Evolutionary conservation across 768 basidiomycete species (phyloP), one percentile per base, ranked within the genome.

Genomic region (Mycena leptocephala): DNA sequence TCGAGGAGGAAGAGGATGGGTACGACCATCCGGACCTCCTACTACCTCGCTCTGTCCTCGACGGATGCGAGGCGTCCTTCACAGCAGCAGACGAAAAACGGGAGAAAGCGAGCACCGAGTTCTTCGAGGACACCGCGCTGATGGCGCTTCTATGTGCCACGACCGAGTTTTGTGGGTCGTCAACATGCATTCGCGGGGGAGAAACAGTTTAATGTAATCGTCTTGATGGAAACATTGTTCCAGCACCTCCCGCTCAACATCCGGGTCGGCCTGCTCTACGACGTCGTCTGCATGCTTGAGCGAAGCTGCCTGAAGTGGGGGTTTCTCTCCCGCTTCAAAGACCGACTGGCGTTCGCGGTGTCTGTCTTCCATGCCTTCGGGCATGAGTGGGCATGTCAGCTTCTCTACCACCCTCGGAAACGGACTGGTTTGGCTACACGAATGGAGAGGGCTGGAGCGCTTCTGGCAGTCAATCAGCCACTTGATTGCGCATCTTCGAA

Each of bases 351-450:
- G 0, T 86, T 85, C 55, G 82, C 81, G 0, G 85, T 85, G 0
- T 83, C 82, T 9, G 86, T 84, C 0, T 84, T 88, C 83, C 87
- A 89, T 74, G 85, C 85, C 0, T 87, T 86, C 65, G 84, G 82
- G 18, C 87, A 87, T 66, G 80, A 85, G 56, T 87, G 84, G 86
- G 75, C 37, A 14, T 39, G n/a, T n/a, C n/a, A n/a, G n/a, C n/a
- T n/a, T n/a, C n/a, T n/a, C n/a, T n/a, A n/a, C 83, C n/a, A n/a
- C 37, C 37, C 37, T 6, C 37, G 37, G 37, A 39, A 39, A 14
- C 37, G 37, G 14, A 39, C 14, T 7, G 37, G 37, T 39, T 39
- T 14, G 37, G 37, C 14, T 39, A 7, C 14, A 7, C 37, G 37
- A 39, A 39, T 14, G 37, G 37, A 14, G 37, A 39, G 14, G 37